Evolutionary conservation across 352 stramenopile genomes (phyloP).

Genomic region (Pythium sukuiense): DNA sequence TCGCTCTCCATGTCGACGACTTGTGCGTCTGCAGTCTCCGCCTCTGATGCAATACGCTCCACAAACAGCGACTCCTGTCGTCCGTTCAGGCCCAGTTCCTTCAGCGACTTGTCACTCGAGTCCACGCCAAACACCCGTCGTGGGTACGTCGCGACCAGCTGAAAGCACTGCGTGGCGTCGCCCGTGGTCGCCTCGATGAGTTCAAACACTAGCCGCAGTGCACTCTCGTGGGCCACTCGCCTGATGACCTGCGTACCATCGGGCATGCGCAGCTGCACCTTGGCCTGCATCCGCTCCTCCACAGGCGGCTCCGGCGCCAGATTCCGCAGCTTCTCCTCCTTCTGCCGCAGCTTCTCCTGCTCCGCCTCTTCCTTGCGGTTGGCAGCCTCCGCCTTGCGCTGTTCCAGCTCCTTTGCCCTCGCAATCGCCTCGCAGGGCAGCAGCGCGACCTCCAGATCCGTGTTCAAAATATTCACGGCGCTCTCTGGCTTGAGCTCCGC

Average conservation of each 20-base stretch:
- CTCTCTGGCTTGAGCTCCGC: slow-evolving; percentile 51
- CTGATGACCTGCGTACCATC: slow-evolving; percentile 46
- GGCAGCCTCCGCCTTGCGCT: slow-evolving; percentile 25
- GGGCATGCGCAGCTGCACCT: slow-evolving; percentile 49
- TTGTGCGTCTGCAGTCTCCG: not conserved
- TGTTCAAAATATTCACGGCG: slow-evolving; percentile 74
- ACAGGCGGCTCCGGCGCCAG: slow-evolving; percentile 40
- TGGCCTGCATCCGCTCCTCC: slow-evolving; percentile 45
- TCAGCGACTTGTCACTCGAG: slow-evolving; percentile 37
- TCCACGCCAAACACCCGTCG: slow-evolving; percentile 56
- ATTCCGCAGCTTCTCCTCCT: slow-evolving; percentile 35
- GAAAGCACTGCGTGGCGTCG: slow-evolving; percentile 39
- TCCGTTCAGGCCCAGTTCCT: slow-evolving; percentile 51
- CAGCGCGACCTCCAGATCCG: slow-evolving; percentile 80
- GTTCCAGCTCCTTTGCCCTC: slow-evolving; percentile 39
- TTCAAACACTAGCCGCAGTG: slow-evolving; percentile 46
- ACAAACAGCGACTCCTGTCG: slow-evolving; percentile 76
- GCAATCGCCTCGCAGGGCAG: slow-evolving; percentile 61
- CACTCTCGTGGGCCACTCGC: slow-evolving; percentile 39
- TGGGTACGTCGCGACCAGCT: slow-evolving; percentile 60
- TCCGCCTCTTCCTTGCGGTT: slow-evolving; percentile 29
- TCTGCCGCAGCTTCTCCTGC: slow-evolving; percentile 43
- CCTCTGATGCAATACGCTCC: slow-evolving; percentile 23
- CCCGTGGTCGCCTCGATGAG: slow-evolving; percentile 56
- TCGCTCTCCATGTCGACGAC: slow-evolving; percentile 28